Evolutionary conservation across 495 filamentous ascomycete genomes (phyloP).

Genomic region (Delitschia confertaspora): DNA sequence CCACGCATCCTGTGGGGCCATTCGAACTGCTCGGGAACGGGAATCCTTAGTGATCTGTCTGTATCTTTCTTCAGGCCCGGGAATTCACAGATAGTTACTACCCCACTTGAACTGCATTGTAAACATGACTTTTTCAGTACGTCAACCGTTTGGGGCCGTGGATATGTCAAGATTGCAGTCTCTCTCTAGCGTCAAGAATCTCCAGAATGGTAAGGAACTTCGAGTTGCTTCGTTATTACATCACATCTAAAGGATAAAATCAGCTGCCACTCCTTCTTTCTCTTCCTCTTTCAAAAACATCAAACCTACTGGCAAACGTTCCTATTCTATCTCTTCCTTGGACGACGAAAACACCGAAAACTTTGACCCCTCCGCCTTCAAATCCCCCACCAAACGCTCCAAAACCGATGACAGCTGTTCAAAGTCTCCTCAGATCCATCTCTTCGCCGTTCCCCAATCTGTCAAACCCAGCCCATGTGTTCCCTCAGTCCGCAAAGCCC

Average conservation of each 20-base stretch:
- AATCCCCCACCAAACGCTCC: constrained; percentile 50
- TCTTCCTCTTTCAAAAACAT: constrained; percentile 25
- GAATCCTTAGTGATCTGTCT: constrained; percentile 2
- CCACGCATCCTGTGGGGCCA: background rate
- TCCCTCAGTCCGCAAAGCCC: constrained; percentile 32
- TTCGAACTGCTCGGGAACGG: background rate
- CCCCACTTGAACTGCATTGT: background rate
- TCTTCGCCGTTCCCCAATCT: constrained; percentile 13
- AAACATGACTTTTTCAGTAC: constrained; percentile 30
- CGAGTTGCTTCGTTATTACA: background rate
- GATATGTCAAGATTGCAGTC: constrained; percentile 38
- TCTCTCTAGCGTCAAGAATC: constrained; percentile 46
- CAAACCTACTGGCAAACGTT: constrained; percentile 34
- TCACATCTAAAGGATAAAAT: constrained; percentile 13
- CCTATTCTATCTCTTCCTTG: constrained; percentile 31
- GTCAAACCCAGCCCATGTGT: constrained; percentile 11
- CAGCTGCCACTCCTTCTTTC: constrained; percentile 11
- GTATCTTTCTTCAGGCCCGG: background rate
- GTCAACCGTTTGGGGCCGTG: constrained; percentile 37
- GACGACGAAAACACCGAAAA: constrained; percentile 67
- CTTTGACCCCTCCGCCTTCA: constrained; percentile 60
- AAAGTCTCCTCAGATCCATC: constrained; percentile 29
- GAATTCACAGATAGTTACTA: background rate
- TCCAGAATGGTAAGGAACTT: constrained; percentile 46
- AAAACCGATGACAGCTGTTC: constrained; percentile 50